Conservation (phyloP, 352 stramenopile species). For the Phytophthora pseudosyringae region DNA sequence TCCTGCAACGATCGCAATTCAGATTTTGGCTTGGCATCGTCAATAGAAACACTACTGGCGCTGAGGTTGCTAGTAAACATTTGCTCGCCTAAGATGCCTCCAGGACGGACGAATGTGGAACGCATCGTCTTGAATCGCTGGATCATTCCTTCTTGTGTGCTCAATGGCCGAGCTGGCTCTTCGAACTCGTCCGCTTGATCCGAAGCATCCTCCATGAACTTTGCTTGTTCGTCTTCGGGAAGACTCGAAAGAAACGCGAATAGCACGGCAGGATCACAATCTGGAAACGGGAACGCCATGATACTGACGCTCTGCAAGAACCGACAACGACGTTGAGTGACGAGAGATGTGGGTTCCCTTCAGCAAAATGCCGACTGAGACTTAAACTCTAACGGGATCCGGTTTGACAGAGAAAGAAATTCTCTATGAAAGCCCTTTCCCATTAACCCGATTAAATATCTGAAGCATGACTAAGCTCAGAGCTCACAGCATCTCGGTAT, state of each 20-base stretch:
- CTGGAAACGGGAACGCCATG: slow-evolving; percentile 18
- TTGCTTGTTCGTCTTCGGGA: slow-evolving; percentile 1
- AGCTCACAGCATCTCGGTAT: too few relatives aligned
- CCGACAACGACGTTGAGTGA: too few relatives aligned
- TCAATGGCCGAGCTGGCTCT: not conserved
- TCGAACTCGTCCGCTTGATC: slow-evolving; percentile 3
- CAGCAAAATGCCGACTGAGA: slow-evolving; percentile 1
- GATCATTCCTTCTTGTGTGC: slow-evolving; percentile 22
- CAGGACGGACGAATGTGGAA: slow-evolving; percentile 19
- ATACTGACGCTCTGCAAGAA: not conserved
- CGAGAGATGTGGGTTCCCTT: not conserved
- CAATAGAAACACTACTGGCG: not conserved
- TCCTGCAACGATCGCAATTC: slow-evolving; percentile 13
- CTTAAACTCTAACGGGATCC: not conserved
- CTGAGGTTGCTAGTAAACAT: slow-evolving; percentile 2
- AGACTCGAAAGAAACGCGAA: slow-evolving; percentile 16
- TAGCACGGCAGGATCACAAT: slow-evolving; percentile 11
- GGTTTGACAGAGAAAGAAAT: not conserved
- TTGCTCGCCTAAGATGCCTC: slow-evolving; percentile 27
- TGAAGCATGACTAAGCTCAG: too few relatives aligned
- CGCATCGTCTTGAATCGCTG: slow-evolving; percentile 30
- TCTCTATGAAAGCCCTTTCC: not conserved
- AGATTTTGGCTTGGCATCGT: slow-evolving; percentile 19
- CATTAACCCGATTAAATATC: not conserved
- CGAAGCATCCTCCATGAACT: slow-evolving; percentile 3